Percentiles rank a stretch among this genome's conserved stretches.
phyloP scores from a whole-genome alignment of 495 filamentous ascomycete genomes.

The Trichocladium antarcticum region DNA sequence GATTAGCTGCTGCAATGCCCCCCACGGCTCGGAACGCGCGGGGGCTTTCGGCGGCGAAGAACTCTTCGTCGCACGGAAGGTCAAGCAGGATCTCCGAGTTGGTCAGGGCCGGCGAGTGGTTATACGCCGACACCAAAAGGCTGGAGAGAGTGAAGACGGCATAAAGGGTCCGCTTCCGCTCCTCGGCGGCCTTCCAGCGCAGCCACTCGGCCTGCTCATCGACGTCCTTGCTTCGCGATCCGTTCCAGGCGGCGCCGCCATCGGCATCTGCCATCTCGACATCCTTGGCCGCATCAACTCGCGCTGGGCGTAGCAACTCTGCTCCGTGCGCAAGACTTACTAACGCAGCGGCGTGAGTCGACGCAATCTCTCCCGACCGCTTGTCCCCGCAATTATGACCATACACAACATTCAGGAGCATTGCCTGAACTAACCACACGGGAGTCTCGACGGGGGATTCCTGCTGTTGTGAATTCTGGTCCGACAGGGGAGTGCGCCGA shows the following conservation, averaged over 20 bases:
- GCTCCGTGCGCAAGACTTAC: conserved; percentile 86
- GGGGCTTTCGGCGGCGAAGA: conserved; percentile 77
- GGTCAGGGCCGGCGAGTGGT: conserved; percentile 77
- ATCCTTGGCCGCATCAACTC: conserved; percentile 29
- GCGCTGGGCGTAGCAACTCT: conserved; percentile 51
- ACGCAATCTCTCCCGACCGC: conserved; percentile 78
- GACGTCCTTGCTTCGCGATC: conserved; percentile 35
- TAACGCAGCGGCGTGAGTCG: conserved; percentile 79
- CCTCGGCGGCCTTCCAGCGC: conserved; percentile 77
- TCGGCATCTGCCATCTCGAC: conserved; percentile 40
- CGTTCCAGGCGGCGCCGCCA: conserved; percentile 40
- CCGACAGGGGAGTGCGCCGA: conserved; percentile 44
- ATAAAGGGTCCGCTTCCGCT: conserved; percentile 88
- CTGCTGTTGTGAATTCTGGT: conserved; percentile 39
- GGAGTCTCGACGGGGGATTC: conserved; percentile 72
- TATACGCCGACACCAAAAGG: conserved; percentile 84
- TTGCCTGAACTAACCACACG: conserved; percentile 95
- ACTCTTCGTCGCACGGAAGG: conserved; percentile 85
- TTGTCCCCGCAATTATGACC: conserved; percentile 94
- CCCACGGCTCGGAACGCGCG: conserved; percentile 67
- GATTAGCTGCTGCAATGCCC: conserved; percentile 52
- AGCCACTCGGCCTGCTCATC: conserved; percentile 80
- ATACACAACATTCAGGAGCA: conserved; percentile 94
- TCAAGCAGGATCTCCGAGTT: conserved; percentile 91
- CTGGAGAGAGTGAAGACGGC: conserved; percentile 85